These are phyloP conservation scores for Nicotiana obtusifolia DNA, from an alignment of 257 asterid genomes.

Conservation along the genomic window DNA sequence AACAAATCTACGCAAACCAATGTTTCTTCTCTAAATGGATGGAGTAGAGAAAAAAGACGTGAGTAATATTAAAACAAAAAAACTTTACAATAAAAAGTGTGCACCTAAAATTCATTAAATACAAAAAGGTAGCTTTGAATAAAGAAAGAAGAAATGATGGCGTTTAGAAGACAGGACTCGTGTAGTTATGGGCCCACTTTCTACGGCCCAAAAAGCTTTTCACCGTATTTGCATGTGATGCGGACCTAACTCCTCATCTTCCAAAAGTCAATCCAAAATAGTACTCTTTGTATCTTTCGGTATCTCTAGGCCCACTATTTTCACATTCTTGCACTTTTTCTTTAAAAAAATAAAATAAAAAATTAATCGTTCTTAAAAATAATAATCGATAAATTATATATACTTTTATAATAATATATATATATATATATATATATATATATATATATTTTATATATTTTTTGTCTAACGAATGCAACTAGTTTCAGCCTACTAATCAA, in stretches of 20 bases:
- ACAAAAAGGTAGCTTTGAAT: constrained; percentile 30
- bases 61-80: neutral
- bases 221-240: constrained; percentile 45
- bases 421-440: too few species aligned
- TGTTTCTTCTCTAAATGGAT: constrained; percentile 6
- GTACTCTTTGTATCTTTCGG: neutral
- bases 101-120: constrained; percentile 34
- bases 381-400: too few species aligned
- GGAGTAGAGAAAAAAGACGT: neutral
- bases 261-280: constrained; percentile 32
- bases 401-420: too few species aligned
- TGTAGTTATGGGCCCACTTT: constrained; percentile 22
- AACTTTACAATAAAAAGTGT: neutral
- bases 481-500: too few species aligned
- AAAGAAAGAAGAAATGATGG: neutral
- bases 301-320: neutral
- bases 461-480: too few species aligned
- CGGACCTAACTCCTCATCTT: constrained; percentile 28
- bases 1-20: neutral
- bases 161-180: constrained; percentile 28
- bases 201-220: constrained; percentile 16
- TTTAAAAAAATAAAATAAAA: neutral
- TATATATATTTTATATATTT: too few species aligned
- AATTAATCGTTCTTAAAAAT: too few species aligned
- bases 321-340: neutral